Evolutionary conservation across 1,139 yeast genomes (phyloP), one percentile per base, ranked within the genome.

Genomic region (Sugiyamaella castrensis): DNA sequence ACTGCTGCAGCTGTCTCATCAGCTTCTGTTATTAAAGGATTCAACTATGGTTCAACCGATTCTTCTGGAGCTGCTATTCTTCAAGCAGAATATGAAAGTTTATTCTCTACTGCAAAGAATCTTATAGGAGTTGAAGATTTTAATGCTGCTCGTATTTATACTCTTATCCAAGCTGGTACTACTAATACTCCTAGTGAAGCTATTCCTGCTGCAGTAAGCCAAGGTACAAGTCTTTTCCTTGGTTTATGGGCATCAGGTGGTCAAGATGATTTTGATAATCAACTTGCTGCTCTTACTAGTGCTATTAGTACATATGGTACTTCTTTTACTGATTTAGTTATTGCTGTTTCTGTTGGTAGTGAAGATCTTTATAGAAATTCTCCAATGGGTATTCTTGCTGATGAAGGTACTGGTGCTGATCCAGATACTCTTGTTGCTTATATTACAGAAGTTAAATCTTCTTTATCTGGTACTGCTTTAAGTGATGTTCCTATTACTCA

Each of bases 301-400:
- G 63, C 66, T 53, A 57, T 65, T 39, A 30, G 41, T 32, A 46
- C 56, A 12, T 55, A 61, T 43, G 59, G 59, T 43, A 43, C 45
- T 43, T 39, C 49, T 46, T 43, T 58, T 26, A 40, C 40, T 15
- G 58, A 57, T 44, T 43, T 52, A 55, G 77, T 87, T 64, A 80
- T 83, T 63, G 85, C 82, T 40, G 76, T 88, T 72, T 74, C 86
- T 47, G 96, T 88, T 57, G 96, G 96, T 60, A 86, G 95, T 30
- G 96, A 88, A 76, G 92, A 95, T 57, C 76, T 88, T 59, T 88
- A 88, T 79, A 86, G 96, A 78, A 79, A 71, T 42, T 57, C 62
- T 38, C 59, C 53, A 43, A 51, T 62, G 60, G 63, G 65, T 28
- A 56, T 63, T 33, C 52, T 57, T 52, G 54, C 57, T 43, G 42